Base-by-base conservation (phyloP, 2,329 filamentous ascomycete genomes). In the Aspergillus neoniger region DNA sequence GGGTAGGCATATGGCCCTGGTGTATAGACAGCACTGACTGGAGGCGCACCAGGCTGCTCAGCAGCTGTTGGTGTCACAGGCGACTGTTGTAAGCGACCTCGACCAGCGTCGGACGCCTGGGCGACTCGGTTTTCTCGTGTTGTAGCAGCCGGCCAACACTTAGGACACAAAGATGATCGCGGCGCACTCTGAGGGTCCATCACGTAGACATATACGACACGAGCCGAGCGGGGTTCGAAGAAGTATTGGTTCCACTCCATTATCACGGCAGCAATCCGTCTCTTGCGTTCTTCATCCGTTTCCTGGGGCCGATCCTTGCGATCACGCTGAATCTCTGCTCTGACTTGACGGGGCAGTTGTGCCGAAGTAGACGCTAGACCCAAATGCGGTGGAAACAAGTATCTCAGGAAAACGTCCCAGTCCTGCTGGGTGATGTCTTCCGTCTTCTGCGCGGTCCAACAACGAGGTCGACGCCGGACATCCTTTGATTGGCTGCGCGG, bases 171-270 rank as follows among this genome's bases (percentile, higher is more conserved):
- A 36, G 76, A 72, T 10, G 77, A 77, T 3, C 67, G 47, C 1
- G 75, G 73, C 6, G 72, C 70, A 30, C 67, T 62, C 49, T 72
- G 72, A 9, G 71, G 64, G 55, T 76, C 69, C 2, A 69, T 69
- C 15, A 76, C 70, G 65, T 78, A 78, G 19, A 70, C 64, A 68
- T 70, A 74, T 7, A 69, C 63, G 36, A 80, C 69, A 3, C 66
- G 67, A 21, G 72, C 69, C 15, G 69, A 73, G 44, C 78, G 74
- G 8, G 70, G 73, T 14, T 68, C 69, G 51, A 80, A 80, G 54
- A 80, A 80, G 39, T 69, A 71, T 49, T 74, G 67, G 60, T 80
- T 80, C 78, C 78, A 80, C 63, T 80, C 78, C 5, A 68, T 68
- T 41, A 79, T 69, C 14, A 79, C 77, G 2, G 76, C 74, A 9